Evolutionary conservation across 352 stramenopile species (phyloP).

Genomic region (Bremia lactucae): DNA sequence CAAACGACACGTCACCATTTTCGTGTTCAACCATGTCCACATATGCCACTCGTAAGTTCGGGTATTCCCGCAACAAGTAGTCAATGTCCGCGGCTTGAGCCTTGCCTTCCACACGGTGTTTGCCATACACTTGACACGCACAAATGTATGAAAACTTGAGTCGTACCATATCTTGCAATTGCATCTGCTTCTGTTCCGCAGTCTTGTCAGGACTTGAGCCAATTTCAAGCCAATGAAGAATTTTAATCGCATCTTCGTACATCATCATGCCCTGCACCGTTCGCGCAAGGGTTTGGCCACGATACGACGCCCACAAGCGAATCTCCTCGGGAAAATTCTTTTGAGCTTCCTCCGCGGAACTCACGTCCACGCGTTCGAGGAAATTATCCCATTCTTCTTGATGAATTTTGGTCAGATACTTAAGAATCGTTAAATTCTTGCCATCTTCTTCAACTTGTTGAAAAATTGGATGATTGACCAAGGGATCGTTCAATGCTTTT

Average conservation of each 20-base stretch:
- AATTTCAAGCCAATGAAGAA: slow-evolving; percentile 79
- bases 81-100: slow-evolving; percentile 73
- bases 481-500: slow-evolving; percentile 66
- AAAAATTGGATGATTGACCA: slow-evolving; percentile 82
- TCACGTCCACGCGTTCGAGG: slow-evolving; percentile 70
- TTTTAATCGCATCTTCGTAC: slow-evolving; percentile 83
- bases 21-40: slow-evolving; percentile 51
- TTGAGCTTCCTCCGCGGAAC: slow-evolving; percentile 55
- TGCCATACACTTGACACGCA: slow-evolving; percentile 76
- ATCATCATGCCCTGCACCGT: slow-evolving; percentile 83
- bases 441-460: slow-evolving; percentile 73
- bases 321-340: slow-evolving; percentile 65
- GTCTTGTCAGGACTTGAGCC: slow-evolving; percentile 51
- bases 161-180: slow-evolving; percentile 76
- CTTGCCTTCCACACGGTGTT: slow-evolving; percentile 56
- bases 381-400: slow-evolving; percentile 83
- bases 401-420: slow-evolving; percentile 80
- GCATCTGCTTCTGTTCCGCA: slow-evolving; percentile 65
- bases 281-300: slow-evolving; percentile 65
- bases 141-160: slow-evolving; percentile 84
- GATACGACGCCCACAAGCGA: slow-evolving; percentile 72
- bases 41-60: slow-evolving; percentile 78
- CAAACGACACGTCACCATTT: slow-evolving; percentile 35
- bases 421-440: slow-evolving; percentile 79
- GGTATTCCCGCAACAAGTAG: slow-evolving; percentile 67